Evolutionary conservation across 345 rosid genomes (phyloP), one percentile per base, ranked within the genome.

Genomic region (Salix viminalis): DNA sequence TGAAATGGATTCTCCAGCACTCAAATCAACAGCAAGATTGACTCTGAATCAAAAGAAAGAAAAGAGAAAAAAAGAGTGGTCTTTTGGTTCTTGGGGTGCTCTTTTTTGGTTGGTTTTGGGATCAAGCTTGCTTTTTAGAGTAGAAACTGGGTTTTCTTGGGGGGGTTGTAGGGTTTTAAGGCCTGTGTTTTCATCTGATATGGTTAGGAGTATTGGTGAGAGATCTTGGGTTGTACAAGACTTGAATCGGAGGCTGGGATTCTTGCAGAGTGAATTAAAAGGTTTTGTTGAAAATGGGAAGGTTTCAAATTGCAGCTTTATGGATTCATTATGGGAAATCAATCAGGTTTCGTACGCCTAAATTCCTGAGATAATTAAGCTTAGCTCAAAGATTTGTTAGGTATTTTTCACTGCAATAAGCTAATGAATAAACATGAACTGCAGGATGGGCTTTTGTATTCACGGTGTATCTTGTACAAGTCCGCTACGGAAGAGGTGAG

Each of bases 401-500:
- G 66, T 36, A 41, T 42, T 48, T 60, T 50, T 24, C 21, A 65
- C 46, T 16, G 14, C 19, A 26, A 76, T 1, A 8, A 42, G 46
- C 16, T 64, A 46, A 70, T 19, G 52, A 23, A 54, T 3, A 21
- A 23, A 24, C 14, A n/a, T 56, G 69, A 19, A 34, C 42, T 69
- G 73, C 67, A 92, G 97, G 89, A 86, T 84, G 92, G 90, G 76
- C 42, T 88, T 32, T 83, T 91, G 87, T 81, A 77, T 70, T 93
- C 95, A 6, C 82, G 82, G 69, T 96, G 99, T 77, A 72, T 85
- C 6, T 67, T 96, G 81, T 92, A 88, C 67, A 92, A 89, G 76
- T 93, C 99, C 2, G 65, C 75, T n/a, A 66, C 67, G 13, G 99
- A 93, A 85, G 98, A 93, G 74, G 94, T 96, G 39, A 88, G 88